These are phyloP conservation scores for Globisporangium ultimum DNA, from an alignment of 352 stramenopile genomes.

Conservation along the genomic window DNA sequence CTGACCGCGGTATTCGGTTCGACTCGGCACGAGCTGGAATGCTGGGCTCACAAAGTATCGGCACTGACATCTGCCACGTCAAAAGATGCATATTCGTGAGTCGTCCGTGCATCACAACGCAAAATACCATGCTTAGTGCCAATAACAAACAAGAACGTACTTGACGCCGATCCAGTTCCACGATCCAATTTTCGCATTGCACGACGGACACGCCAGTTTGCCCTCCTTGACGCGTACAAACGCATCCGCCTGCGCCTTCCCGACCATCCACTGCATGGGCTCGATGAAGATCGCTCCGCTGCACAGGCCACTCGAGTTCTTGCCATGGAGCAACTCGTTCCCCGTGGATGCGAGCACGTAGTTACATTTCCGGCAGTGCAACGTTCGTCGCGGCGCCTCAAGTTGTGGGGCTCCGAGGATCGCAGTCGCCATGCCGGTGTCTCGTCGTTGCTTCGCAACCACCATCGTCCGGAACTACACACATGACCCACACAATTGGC, in stretches of 20 bases:
- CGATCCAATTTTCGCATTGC: slow-evolving; percentile 66
- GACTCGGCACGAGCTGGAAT: slow-evolving; percentile 60
- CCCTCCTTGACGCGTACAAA: slow-evolving; percentile 42
- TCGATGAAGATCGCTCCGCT: slow-evolving; percentile 45
- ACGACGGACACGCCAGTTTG: slow-evolving; percentile 66
- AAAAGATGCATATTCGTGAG: not conserved
- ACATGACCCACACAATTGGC: not conserved
- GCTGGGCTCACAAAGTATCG: slow-evolving; percentile 46
- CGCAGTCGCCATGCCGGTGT: slow-evolving; percentile 17
- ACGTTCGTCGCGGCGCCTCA: slow-evolving; percentile 12
- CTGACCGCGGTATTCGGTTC: slow-evolving; percentile 22
- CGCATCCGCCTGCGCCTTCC: not conserved
- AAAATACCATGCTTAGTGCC: not conserved
- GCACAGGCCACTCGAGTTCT: not conserved
- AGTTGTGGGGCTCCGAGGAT: slow-evolving; percentile 27
- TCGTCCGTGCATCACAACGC: not conserved
- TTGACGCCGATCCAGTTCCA: slow-evolving; percentile 78
- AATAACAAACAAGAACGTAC: slow-evolving; percentile 27
- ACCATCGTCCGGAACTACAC: slow-evolving; percentile 46
- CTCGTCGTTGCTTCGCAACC: slow-evolving; percentile 29
- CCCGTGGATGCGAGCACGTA: slow-evolving; percentile 39
- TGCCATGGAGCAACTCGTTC: slow-evolving; percentile 35
- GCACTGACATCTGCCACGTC: slow-evolving; percentile 47
- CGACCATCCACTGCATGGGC: slow-evolving; percentile 68
- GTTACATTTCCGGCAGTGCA: slow-evolving; percentile 62